Evolutionary conservation across 768 basidiomycete species (phyloP).

Genomic region (Rhodotorula paludigena): DNA sequence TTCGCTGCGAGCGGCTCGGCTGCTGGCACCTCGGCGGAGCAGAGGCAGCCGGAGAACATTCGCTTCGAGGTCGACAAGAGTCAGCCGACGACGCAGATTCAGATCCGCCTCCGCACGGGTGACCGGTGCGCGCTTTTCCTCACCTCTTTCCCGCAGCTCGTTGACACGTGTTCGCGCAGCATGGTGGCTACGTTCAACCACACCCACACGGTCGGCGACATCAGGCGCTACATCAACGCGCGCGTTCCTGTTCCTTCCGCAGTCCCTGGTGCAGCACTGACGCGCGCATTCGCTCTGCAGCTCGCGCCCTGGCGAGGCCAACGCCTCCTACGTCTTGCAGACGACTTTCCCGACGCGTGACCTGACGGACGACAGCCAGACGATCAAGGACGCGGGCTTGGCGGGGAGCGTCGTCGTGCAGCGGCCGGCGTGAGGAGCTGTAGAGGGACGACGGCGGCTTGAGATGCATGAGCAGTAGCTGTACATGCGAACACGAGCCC

Average conservation of each 20-base stretch:
- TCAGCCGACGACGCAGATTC: slow-evolving; percentile 79
- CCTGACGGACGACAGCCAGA: slow-evolving; percentile 61
- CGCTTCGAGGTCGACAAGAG: slow-evolving; percentile 76
- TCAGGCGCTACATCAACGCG: slow-evolving; percentile 85
- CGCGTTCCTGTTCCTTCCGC: slow-evolving; percentile 51
- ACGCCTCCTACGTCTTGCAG: slow-evolving; percentile 67
- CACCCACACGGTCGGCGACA: slow-evolving; percentile 78
- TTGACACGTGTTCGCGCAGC: slow-evolving; percentile 47
- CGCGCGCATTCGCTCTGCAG: slow-evolving; percentile 49
- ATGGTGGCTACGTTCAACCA: slow-evolving; percentile 83
- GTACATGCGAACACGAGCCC: no score
- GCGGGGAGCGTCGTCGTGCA: slow-evolving; percentile 81
- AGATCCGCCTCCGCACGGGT: slow-evolving; percentile 85
- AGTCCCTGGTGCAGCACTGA: no score
- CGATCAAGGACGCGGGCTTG: slow-evolving; percentile 67
- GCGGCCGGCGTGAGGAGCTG: slow-evolving; percentile 49
- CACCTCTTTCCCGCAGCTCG: background rate
- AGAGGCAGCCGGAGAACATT: slow-evolving; percentile 37
- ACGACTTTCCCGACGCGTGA: slow-evolving; percentile 82
- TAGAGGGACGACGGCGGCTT: background rate
- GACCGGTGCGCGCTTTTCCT: slow-evolving; percentile 57
- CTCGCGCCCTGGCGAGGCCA: slow-evolving; percentile 63
- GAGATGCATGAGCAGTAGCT: no score
- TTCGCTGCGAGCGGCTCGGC: slow-evolving; percentile 22
- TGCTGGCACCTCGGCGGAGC: background rate